Base-by-base conservation (phyloP, 2,329 filamentous ascomycete species). In the Neocucurbitaria cava region DNA sequence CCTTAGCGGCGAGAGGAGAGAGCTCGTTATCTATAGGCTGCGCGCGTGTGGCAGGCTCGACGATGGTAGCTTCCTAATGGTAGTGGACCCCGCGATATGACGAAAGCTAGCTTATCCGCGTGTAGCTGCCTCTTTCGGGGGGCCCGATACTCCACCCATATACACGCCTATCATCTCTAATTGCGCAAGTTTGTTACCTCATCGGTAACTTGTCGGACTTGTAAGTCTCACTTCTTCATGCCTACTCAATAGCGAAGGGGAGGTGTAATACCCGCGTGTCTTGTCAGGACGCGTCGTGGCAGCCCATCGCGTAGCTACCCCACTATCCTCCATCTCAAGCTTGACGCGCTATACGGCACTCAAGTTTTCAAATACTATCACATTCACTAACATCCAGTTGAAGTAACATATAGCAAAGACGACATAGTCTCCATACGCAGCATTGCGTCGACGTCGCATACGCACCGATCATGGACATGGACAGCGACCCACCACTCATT, bases 391-490 rank as follows among this genome's bases (percentile, higher is more conserved):
- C 15, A 35, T 8, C 15, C 17, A 35, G 30, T 15, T n/a, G 31
- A 17, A 35, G 31, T 35, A 35, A 10, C 11, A 15, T 13, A 35
- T 15, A 35, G 31, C 31, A 17, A 15, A 35, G 6, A 4, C 13
- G 3, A 35, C 5, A 35, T 4, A 4, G 15, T n/a, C 24, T 26
- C 13, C n/a, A 24, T 26, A 30, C 31, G 11, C n/a, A 26, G 35
- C 44, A 30, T 42, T 47, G 28, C 35, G 23, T 26, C 47, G 35
- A 46, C 41, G 20, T 35, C 30, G 6, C 30, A 36, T 23, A 17
- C 11, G 6, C 5, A 18, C 23, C 20, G 17, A n/a, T 21, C 26
- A 69, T 71, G 62, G 70, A 66, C 59, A 74, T 74, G 69, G 52
- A 55, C 24, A 35, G 50, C 33, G 64, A 69, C 28, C 65, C 69